Conservation (phyloP, 129 eudicot species). For the Cynara cardunculus region DNA sequence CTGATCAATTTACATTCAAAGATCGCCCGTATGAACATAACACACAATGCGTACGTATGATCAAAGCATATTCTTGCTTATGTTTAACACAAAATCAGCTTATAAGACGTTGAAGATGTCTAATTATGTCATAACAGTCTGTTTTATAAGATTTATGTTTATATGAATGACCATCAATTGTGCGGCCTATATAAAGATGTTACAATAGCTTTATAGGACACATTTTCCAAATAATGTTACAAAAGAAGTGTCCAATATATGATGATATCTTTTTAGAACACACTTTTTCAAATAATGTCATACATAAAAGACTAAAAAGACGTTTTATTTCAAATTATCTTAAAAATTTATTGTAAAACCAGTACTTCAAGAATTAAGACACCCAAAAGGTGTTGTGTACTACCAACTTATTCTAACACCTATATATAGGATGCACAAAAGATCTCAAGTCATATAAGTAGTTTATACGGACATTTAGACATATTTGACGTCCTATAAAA, state of each 20-base stretch:
- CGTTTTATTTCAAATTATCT: too few relatives aligned
- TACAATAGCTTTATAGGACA: background rate
- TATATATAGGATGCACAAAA: too few relatives aligned
- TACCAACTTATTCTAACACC: background rate
- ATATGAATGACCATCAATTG: background rate
- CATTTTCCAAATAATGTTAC: background rate
- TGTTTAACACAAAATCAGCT: background rate
- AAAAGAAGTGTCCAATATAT: too few relatives aligned
- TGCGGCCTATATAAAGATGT: background rate
- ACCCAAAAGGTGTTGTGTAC: too few relatives aligned
- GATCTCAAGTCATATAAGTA: too few relatives aligned
- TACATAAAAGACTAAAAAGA: too few relatives aligned
- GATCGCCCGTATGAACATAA: background rate
- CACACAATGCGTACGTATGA: background rate
- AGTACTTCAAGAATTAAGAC: background rate
- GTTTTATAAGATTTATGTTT: background rate
- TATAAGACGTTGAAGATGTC: background rate
- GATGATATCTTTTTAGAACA: background rate
- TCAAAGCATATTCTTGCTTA: background rate
- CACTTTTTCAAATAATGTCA: background rate
- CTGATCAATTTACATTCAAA: conserved; percentile 19
- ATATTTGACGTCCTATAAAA: background rate
- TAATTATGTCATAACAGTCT: background rate
- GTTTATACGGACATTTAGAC: background rate
- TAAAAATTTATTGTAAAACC: too few relatives aligned